phyloP scores from a whole-genome alignment of 345 rosid genomes.

The Angophora floribunda region DNA sequence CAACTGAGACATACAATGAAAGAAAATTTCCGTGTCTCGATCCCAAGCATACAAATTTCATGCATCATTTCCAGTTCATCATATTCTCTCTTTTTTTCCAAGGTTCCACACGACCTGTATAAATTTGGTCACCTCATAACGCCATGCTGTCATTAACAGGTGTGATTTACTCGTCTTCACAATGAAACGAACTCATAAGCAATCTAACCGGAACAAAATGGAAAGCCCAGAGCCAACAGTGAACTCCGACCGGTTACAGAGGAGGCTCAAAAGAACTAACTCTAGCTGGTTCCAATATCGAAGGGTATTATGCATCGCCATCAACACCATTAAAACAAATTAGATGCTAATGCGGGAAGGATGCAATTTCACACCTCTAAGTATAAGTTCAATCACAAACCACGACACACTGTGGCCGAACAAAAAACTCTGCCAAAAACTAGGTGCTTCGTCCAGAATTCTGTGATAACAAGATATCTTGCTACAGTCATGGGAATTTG shows the following conservation, averaged over 20 bases:
- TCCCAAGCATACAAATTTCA: background rate
- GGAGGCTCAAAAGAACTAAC: background rate
- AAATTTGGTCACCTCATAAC: background rate
- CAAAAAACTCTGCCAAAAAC: background rate
- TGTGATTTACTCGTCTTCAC: background rate
- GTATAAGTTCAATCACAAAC: background rate
- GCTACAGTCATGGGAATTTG: background rate
- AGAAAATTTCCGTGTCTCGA: background rate
- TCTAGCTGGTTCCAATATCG: background rate
- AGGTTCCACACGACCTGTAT: background rate
- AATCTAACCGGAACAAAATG: background rate
- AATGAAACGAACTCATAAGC: background rate
- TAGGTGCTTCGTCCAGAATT: background rate
- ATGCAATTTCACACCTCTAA: background rate
- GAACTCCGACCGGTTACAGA: background rate
- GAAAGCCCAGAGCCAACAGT: background rate
- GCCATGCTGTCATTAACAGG: background rate
- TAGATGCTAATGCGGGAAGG: background rate
- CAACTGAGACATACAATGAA: rapidly evolving
- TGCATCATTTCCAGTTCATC: background rate
- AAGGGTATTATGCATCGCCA: background rate
- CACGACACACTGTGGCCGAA: background rate
- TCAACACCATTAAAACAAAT: rapidly evolving
- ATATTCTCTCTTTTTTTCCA: background rate
- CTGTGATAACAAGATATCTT: background rate